Base-by-base conservation (phyloP, 129 eudicot species). In the Artemisia annua region DNA sequence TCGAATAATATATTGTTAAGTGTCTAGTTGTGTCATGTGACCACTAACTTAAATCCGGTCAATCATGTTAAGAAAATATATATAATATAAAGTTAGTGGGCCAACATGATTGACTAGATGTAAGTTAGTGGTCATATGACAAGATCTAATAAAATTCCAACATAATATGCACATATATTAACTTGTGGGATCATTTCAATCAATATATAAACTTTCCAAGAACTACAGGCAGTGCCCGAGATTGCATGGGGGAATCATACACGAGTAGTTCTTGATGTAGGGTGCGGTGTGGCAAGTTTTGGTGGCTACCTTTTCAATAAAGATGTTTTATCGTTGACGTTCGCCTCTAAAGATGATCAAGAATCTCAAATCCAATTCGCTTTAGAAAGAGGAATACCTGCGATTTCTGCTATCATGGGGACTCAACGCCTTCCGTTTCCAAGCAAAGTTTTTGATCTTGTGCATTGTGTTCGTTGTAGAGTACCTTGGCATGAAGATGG, bases 401-500 rank as follows among this genome's bases (percentile, higher is more conserved):
- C 96, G 48, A 85, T 91, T 28, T 87, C 91, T 67, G 88, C 89
- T 11, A 86, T 83, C 17, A 85, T 91, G 86, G 96, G 89, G 56
- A 64, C 87, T 67, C 85, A 85, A 70, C 82, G 96, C 58, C 85
- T 91, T 70, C 88, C 86, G 13, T 88, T 88, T 79, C 94, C 96
- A 1, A 70, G 91, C 68, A 60, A 82, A 54, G 91, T 83, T 14
- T 91, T 88, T 70, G 97, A 91, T 72, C 62, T 86, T 7, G 90
- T 91, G 53, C 96, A 91, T 74, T 91, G 97, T 66, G 91, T 89
- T 22, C 91, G 87, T 66, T 88, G 96, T 74, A 81, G 83, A 79
- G 96, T 91, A 58, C 96, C 96, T 32, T 91, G 96, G 96, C 96
- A 88, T 66, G 83, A 74, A 46, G 89, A 92, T 74, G 96, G 94